Evolutionary conservation across 352 stramenopile species (phyloP), one percentile per base, ranked within the genome.

Genomic region (Globisporangium heterothallicum): DNA sequence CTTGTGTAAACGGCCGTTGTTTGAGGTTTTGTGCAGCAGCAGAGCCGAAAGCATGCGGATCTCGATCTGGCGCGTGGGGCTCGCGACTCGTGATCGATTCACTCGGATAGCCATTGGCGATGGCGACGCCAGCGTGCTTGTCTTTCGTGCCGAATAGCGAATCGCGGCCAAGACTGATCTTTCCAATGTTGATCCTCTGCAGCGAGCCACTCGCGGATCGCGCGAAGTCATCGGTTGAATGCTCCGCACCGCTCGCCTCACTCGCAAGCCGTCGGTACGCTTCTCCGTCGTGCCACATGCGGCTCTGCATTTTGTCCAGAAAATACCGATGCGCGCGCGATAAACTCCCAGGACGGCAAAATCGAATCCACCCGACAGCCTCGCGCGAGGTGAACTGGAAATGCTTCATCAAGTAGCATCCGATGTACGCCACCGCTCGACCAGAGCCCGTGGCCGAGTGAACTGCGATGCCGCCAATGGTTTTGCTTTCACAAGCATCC

Each of bases 321-420:
- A 96, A 97, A 18, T 96, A 63, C 65, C 97, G 84, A 53, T 97
- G 87, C 19, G 72, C 75, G 2, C 42, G 73, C 60, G 78, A 92
- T 3, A 99, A 76, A 44, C 75, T 86, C 2, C 82, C 86, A 1
- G 93, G 90, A 38, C 89, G 71, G 60, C 90, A 98, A 49, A 99
- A 91, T n/a, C 89, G 81, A 47, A 98, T 84, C 92, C 94, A 99
- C 0, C 84, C 94, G 56, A 98, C 96, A 4, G 80, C 91, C 72
- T 99, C 96, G 6, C 76, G 74, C 0, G 95, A 94, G 0, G 94
- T 98, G 42, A 99, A 95, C 27, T 66, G 64, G 32, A 87, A 94
- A 58, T 99, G 96, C 64, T 99, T 99, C 94, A 99, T 98, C 29
- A 99, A 64, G 63, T 98, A 99, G 47, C 92, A 97, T 6, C 91